phyloP scores from a whole-genome alignment of 163 green algal species.

The Prototheca cutis region DNA sequence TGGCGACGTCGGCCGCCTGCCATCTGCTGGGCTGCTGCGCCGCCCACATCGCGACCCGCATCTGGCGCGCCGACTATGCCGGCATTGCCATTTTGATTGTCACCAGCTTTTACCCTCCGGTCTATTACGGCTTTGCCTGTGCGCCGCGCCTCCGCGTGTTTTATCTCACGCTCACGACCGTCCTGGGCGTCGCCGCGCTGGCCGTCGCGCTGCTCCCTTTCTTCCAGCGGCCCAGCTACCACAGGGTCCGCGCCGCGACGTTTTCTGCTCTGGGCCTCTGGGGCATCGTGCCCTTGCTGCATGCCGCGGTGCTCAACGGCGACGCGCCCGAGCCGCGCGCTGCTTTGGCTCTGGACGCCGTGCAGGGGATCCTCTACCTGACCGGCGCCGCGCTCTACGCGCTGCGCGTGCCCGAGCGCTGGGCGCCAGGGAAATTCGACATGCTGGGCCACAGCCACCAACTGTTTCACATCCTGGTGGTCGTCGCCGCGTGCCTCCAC shows the following conservation, averaged over 20 bases:
- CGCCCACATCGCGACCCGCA: slow-evolving; percentile 43
- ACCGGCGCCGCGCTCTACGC: slow-evolving; percentile 76
- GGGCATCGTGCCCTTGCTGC: slow-evolving; percentile 68
- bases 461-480: slow-evolving; percentile 86
- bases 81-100: slow-evolving; percentile 91
- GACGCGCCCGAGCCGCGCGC: slow-evolving; percentile 30
- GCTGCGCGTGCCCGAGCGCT: slow-evolving; percentile 74
- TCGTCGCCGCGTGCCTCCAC: slow-evolving; percentile 75
- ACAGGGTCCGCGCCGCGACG: slow-evolving; percentile 60
- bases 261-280: slow-evolving; percentile 75
- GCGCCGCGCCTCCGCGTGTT: slow-evolving; percentile 45
- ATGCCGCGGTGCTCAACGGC: slow-evolving; percentile 39
- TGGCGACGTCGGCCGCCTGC: slow-evolving; percentile 64
- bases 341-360: slow-evolving; percentile 50
- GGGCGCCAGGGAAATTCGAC: slow-evolving; percentile 82
- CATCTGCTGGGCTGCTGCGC: slow-evolving; percentile 77
- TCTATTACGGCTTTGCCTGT: slow-evolving; percentile 90
- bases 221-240: slow-evolving; percentile 69
- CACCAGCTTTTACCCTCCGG: slow-evolving; percentile 74
- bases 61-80: slow-evolving; percentile 92
- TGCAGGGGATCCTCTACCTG: slow-evolving; percentile 85
- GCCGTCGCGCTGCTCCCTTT: slow-evolving; percentile 52
- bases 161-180: slow-evolving; percentile 65
- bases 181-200: slow-evolving; percentile 51
- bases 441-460: slow-evolving; percentile 74